Evolutionary conservation across 257 asterid species (phyloP), one percentile per base, ranked within the genome.

Genomic region (Solanum neorickii): DNA sequence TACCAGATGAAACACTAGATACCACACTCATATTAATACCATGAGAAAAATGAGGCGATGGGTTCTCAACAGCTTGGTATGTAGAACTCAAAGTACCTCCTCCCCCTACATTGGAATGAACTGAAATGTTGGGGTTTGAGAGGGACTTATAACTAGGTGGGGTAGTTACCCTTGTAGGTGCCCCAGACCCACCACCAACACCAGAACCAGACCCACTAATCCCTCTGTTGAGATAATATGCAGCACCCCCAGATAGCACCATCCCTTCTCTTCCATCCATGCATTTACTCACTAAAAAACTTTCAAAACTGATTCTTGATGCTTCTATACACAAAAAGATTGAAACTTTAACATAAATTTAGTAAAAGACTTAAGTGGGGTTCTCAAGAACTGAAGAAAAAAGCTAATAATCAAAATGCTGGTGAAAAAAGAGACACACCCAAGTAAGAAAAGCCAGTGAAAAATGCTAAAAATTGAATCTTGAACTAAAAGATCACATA

Each of bases 61-160:
- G 92, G 89, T 93, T 94, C 92, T 94, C 98, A 42, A 47, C 83
- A n/a, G 33, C 69, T 49, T 91, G 96, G 92, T 88, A 95, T 5
- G 98, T 59, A 42, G 92, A 91, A 89, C 91, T 92, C 7, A 86
- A 89, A 73, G 87, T 87, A 69, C 84, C 66, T 25, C 91, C 92
- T 29, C 91, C 92, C 37, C 92, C 94, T 60, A 91, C 91, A 92
- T 89, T 94, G 46, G 94, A 87, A 85, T 93, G 98, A 85, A 91
- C 62, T 44, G 89, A 88, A 85, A 92, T 90, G 92, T 87, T 91
- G 86, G 95, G 94, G 84, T 91, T 95, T 20, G 95, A 47, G 35
- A 87, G 90, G 72, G 87, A 86, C 90, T 92, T 93, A 92, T 86
- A 95, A 82, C 89, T 93, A 31, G 94, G 93, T 18, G 94, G 68